A percentile compares a stretch with the other conserved stretches of the same genome.
These are phyloP conservation scores for Chlamydomonas incerta DNA, from an alignment of 139 green algal species.

Conservation along the genomic window DNA sequence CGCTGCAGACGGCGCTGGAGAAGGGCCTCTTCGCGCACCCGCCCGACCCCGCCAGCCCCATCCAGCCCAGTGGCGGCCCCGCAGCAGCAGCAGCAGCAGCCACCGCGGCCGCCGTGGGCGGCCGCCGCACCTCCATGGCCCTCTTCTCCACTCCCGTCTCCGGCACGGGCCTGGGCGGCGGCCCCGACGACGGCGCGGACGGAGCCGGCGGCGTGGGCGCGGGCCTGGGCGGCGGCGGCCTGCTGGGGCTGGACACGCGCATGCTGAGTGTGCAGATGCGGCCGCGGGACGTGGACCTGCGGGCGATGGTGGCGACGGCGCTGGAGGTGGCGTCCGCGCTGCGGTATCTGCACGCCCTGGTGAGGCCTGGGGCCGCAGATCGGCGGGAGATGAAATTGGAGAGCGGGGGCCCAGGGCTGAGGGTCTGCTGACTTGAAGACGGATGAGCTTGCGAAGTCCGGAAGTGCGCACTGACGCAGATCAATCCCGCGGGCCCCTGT, in stretches of 20 bases:
- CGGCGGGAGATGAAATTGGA: no score
- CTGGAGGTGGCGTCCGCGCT: slow-evolving; percentile 45
- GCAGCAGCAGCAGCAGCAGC: background rate
- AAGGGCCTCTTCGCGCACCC: slow-evolving; percentile 24
- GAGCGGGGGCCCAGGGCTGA: no score
- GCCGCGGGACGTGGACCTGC: slow-evolving; percentile 28
- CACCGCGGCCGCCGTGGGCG: slow-evolving; percentile 13
- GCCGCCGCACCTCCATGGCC: slow-evolving; percentile 9
- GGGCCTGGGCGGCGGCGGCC: background rate
- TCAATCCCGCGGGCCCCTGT: no score
- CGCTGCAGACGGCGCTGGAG: slow-evolving; percentile 23
- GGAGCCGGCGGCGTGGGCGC: background rate
- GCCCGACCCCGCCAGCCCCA: background rate
- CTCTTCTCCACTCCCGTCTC: background rate
- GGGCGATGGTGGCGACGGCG: slow-evolving; percentile 20
- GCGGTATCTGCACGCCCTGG: slow-evolving; percentile 63
- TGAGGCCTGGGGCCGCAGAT: no score
- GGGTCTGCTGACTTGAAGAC: no score
- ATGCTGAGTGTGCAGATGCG: background rate
- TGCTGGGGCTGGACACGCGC: background rate
- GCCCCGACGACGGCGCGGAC: background rate
- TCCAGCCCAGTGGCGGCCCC: slow-evolving; percentile 16
- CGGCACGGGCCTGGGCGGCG: background rate
- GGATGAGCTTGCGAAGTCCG: no score
- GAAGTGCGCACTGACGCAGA: no score